Evolutionary conservation across 75 land plant species (phyloP).

Genomic region (Picea sitchensis): DNA sequence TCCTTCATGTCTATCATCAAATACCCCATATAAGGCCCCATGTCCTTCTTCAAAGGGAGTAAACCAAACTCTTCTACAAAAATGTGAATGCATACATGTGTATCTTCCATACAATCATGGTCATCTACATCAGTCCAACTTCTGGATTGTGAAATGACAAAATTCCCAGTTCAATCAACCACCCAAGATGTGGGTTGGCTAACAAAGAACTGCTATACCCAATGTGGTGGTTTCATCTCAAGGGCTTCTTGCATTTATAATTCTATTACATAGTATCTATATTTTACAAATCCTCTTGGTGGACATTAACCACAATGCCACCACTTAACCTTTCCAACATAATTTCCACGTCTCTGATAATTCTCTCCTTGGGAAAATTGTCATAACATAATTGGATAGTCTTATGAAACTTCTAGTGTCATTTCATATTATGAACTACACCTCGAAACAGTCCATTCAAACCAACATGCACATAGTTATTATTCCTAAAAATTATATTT

Average conservation of each 20-base stretch:
- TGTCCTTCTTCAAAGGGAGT: too few species aligned
- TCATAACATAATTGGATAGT: constrained; percentile 94
- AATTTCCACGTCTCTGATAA: constrained; percentile 73
- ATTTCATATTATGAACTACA: constrained; percentile 93
- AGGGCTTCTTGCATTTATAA: constrained; percentile 8
- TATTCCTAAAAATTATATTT: constrained; percentile 86
- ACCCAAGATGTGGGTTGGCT: too few species aligned
- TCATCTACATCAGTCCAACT: too few species aligned
- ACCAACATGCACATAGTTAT: constrained; percentile 92
- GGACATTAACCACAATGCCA: constrained; percentile 90
- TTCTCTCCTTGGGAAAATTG: constrained; percentile 84
- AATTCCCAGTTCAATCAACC: too few species aligned
- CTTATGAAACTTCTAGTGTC: constrained; percentile 98
- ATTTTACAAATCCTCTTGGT: constrained; percentile 27
- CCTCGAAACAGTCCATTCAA: constrained; percentile 97
- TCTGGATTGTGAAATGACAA: constrained; percentile 8
- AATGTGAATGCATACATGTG: too few species aligned
- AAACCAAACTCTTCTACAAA: too few species aligned
- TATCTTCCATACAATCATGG: too few species aligned
- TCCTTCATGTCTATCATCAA: too few species aligned
- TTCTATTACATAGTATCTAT: too few species aligned
- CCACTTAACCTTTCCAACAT: constrained; percentile 94
- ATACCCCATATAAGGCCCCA: too few species aligned
- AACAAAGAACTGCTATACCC: too few species aligned
- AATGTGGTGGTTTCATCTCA: too few species aligned